Evolutionary conservation across 2,329 filamentous ascomycete species (phyloP).

Genomic region (Rutstroemia sp.): DNA sequence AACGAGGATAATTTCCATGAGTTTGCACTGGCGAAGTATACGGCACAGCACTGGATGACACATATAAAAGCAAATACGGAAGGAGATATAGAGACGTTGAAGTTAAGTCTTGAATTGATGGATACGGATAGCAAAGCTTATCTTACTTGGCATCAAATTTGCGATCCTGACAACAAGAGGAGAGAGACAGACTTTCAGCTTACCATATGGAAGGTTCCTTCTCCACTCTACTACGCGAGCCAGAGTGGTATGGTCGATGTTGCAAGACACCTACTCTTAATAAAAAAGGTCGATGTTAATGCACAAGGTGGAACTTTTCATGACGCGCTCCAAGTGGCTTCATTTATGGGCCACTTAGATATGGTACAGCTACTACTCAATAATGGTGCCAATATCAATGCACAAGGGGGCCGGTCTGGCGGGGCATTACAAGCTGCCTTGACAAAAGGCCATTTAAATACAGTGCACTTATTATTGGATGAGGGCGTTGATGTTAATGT

Average conservation of each 20-base stretch:
- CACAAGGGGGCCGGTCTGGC: too few species aligned
- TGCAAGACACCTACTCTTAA: too few species aligned
- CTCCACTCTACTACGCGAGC: background rate
- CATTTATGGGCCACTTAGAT: background rate
- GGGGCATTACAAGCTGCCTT: background rate
- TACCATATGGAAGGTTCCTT: background rate
- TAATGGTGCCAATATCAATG: background rate
- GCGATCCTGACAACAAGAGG: background rate
- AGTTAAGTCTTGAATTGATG: background rate
- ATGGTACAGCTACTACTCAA: background rate
- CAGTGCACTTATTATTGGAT: background rate
- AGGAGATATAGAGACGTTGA: background rate
- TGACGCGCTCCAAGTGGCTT: background rate
- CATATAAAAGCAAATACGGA: background rate
- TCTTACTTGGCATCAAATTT: background rate
- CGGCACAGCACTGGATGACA: constrained; percentile 3
- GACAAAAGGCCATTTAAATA: background rate
- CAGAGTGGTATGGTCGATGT: too few species aligned
- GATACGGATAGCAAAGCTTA: background rate
- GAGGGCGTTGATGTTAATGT: background rate
- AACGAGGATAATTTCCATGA: constrained; percentile 4
- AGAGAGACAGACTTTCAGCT: background rate
- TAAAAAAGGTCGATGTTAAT: background rate
- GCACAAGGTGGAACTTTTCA: too few species aligned
- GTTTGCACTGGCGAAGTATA: constrained; percentile 7